Evolutionary conservation across 176 grass and related monocot genomes (phyloP).

Genomic region (Themeda triandra): DNA sequence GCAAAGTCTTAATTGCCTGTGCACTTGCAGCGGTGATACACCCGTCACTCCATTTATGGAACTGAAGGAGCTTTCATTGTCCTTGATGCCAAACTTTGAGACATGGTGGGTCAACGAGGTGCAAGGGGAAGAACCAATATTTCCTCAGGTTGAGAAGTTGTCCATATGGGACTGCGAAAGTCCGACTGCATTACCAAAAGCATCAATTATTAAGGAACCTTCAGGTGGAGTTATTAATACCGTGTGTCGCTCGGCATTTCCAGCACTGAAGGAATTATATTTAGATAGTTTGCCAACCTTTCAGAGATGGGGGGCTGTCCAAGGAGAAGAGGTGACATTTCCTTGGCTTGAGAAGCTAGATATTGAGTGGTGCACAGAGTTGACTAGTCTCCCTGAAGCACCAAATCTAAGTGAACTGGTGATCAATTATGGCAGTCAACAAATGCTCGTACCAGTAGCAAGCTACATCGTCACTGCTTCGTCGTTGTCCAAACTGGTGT

Average conservation of each 20-base stretch:
- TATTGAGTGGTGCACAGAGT: rapidly evolving
- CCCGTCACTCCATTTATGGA: too few species aligned
- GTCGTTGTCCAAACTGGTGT: not conserved
- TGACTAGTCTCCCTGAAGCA: not conserved
- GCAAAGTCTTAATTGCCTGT: too few species aligned
- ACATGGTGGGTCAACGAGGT: not conserved
- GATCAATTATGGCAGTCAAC: rapidly evolving
- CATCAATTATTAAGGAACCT: too few species aligned
- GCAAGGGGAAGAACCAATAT: not conserved
- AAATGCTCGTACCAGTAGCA: not conserved
- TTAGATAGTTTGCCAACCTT: not conserved
- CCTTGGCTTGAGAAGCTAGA: not conserved
- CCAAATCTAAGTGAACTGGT: not conserved
- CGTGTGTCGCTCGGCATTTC: not conserved
- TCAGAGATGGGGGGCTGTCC: too few species aligned
- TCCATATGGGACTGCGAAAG: rapidly evolving
- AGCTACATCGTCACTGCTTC: not conserved
- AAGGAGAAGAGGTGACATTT: not conserved
- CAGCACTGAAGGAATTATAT: not conserved
- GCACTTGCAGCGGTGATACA: too few species aligned
- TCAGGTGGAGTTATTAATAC: not conserved
- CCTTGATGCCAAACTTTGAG: not conserved
- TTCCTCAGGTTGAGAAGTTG: not conserved
- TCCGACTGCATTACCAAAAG: not conserved
- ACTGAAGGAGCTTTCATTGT: not conserved